Conservation (phyloP, 306 rosid species). For the Sophora flavescens region DNA sequence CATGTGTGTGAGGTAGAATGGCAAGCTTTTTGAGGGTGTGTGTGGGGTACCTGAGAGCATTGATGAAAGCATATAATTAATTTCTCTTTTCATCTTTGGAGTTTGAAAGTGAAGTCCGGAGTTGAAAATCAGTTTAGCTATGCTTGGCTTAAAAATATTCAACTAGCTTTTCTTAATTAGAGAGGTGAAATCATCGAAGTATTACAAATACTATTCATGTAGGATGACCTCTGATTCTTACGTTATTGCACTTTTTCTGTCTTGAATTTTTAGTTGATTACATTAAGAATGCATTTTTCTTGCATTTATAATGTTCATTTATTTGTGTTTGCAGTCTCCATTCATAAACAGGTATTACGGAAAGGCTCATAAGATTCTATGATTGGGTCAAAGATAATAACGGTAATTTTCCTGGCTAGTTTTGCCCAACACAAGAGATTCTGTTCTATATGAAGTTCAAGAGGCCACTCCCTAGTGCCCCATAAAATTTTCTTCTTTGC, state of each 20-base stretch:
- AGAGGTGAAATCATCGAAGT: not conserved
- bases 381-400: conserved; percentile 42
- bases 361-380: conserved; percentile 86
- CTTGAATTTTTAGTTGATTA: conserved; percentile 32
- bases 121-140: not conserved
- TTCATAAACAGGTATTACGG: conserved; percentile 91
- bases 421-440: conserved; percentile 31
- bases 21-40: not conserved
- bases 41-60: not conserved
- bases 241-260: conserved; percentile 2
- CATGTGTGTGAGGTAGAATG: not conserved
- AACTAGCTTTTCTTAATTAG: conserved; percentile 2
- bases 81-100: conserved; percentile 12
- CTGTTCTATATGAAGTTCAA: conserved; percentile 33
- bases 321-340: conserved; percentile 65
- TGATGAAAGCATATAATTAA: not conserved
- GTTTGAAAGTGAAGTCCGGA: not conserved
- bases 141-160: not conserved
- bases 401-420: conserved; percentile 29
- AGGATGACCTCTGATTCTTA: not conserved
- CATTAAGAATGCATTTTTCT: conserved; percentile 11
- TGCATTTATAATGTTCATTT: not conserved
- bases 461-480: conserved; percentile 61
- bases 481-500: conserved; percentile 22
- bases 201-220: not conserved